Conservation (phyloP, 768 basidiomycete species). For the Leccinum longicurvipes region DNA sequence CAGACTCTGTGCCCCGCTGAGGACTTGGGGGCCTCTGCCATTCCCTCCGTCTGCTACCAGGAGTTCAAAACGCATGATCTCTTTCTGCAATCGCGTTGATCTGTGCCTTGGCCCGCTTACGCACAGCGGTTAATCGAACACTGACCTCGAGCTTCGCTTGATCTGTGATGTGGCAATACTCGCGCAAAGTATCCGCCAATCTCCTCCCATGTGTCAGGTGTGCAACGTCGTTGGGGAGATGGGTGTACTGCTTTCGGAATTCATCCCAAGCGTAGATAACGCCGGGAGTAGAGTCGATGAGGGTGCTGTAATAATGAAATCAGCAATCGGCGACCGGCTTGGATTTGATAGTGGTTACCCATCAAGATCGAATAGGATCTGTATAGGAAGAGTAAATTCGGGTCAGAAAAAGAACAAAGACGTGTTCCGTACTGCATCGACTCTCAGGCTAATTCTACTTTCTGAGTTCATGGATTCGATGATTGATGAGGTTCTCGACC, state of each 20-base stretch:
- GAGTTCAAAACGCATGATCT: conserved; percentile 75
- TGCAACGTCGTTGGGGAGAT: conserved; percentile 48
- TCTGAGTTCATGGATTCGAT: conserved; percentile 10
- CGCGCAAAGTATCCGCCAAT: conserved; percentile 69
- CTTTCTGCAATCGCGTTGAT: conserved; percentile 39
- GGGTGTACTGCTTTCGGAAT: conserved; percentile 59
- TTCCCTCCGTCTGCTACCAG: conserved; percentile 56
- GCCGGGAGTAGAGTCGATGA: conserved; percentile 82
- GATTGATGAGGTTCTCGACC: no score
- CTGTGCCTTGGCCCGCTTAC: neutral
- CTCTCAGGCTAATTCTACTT: conserved; percentile 34
- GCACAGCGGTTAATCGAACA: neutral
- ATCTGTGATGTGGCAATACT: conserved; percentile 61
- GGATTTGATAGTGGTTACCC: conserved; percentile 40
- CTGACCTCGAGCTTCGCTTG: conserved; percentile 54
- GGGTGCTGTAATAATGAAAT: conserved; percentile 44
- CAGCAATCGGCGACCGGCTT: neutral
- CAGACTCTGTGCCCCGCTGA: conserved; percentile 64
- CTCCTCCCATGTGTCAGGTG: conserved; percentile 74
- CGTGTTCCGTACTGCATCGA: conserved; percentile 48
- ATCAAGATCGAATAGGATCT: conserved; percentile 72
- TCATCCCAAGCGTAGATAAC: conserved; percentile 74
- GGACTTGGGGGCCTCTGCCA: conserved; percentile 46
- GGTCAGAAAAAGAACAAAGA: neutral
- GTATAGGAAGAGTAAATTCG: conserved; percentile 8